Percentiles rank a stretch among this genome's conserved stretches.
These are phyloP conservation scores for Gigaspora rosea DNA, from an alignment of 192 early-diverging fungal species.

Conservation along the genomic window DNA sequence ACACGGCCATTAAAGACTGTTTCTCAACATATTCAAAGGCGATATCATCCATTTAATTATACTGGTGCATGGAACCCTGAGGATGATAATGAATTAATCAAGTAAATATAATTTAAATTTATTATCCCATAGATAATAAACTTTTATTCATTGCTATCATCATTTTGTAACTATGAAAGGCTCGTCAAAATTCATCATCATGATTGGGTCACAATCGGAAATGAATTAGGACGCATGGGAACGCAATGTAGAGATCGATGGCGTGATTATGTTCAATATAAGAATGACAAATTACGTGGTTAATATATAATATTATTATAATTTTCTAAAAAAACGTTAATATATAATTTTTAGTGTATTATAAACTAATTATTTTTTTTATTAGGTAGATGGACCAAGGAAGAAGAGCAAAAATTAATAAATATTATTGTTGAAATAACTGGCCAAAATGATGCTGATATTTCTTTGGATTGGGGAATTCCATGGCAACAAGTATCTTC, in stretches of 20 bases:
- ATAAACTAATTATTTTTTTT: not conserved
- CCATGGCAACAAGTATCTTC: not conserved
- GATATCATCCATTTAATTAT: slow-evolving; percentile 39
- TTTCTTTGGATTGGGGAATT: slow-evolving; percentile 13
- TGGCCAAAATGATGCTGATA: not conserved
- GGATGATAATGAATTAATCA: slow-evolving; percentile 35
- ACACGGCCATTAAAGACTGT: slow-evolving; percentile 35
- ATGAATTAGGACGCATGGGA: slow-evolving; percentile 35
- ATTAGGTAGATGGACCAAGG: slow-evolving; percentile 30
- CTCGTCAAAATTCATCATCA: slow-evolving; percentile 30
- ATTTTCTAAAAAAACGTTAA: not conserved
- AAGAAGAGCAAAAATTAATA: slow-evolving; percentile 35
- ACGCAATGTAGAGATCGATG: slow-evolving; percentile 41
- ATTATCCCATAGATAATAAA: not conserved
- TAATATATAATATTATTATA: not conserved
- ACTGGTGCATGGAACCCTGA: slow-evolving; percentile 37
- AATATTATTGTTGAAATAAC: slow-evolving; percentile 36
- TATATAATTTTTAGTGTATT: not conserved
- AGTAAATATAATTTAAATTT: not conserved
- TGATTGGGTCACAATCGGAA: slow-evolving; percentile 40
- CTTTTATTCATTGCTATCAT: not conserved
- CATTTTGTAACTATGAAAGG: not conserved
- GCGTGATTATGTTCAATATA: slow-evolving; percentile 31
- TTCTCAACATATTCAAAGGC: slow-evolving; percentile 35
- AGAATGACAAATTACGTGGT: not conserved